Evolutionary conservation across 1,284 basidiomycete species (phyloP), one percentile per base, ranked within the genome.

Genomic region (Ceratobasidium papillatum): DNA sequence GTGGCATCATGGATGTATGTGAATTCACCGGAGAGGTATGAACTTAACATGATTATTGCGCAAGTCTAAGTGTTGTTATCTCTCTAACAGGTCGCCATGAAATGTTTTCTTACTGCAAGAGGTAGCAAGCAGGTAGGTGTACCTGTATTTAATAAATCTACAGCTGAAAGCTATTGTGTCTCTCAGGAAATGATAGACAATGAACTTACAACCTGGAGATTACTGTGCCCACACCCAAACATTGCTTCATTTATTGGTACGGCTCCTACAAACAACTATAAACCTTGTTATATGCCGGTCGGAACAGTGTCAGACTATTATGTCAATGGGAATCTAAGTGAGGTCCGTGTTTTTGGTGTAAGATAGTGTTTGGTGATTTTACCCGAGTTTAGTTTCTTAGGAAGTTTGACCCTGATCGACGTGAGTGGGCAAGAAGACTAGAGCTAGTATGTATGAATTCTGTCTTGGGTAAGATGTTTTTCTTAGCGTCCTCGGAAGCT

Each of bases 181-280:
- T n/a, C n/a, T n/a, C n/a, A n/a, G n/a, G n/a, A n/a, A n/a, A n/a
- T 61, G 1, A 65, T 65, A 22, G 63, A 68, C 1, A 68, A 68
- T 27, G 65, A 68, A 36, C 36, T 68, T 0, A 68, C 3, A 11
- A 56, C 52, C 17, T 68, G 65, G 65, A 54, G 65, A 41, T 30
- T 68, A 32, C 38, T 68, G 0, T 25, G 65, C 51, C 51, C 49
- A 36, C 65, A 68, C 32, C 65, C 65, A 11, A 68, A 68, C 19
- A 68, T 68, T 22, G 65, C 65, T 2, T 22, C 51, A 27, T 68
- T 68, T 25, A 34, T 68, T 5, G 65, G 65, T 7, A 68, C 38
- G 17, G 65, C 65, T 9, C 52, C 65, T 1, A 36, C 52, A 25
- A 56, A 68, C 51, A 17, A 68, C 22, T 68, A 43, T 17, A 52